These are phyloP conservation scores for Arabis hirsuta DNA, from an alignment of 345 rosid species.

Conservation along the genomic window DNA sequence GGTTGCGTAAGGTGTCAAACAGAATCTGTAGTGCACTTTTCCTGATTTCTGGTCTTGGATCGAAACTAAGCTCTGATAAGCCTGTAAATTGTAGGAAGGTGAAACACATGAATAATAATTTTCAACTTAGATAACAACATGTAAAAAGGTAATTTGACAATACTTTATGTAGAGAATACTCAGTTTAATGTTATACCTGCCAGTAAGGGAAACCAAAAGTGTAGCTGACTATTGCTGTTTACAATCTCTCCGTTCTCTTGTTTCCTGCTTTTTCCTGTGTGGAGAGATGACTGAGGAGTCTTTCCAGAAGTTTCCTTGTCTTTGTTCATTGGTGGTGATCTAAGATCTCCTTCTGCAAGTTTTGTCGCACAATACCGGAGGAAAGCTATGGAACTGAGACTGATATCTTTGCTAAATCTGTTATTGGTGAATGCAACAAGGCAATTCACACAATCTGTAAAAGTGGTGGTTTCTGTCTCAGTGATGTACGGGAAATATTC, in stretches of 20 bases:
- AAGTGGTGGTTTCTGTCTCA: slow-evolving; percentile 97
- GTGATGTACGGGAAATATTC: slow-evolving; percentile 97
- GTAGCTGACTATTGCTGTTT: slow-evolving; percentile 77
- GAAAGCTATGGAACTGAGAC: slow-evolving; percentile 90
- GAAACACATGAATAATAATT: slow-evolving; percentile 27
- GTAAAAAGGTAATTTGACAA: slow-evolving; percentile 8
- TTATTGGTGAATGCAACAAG: slow-evolving; percentile 95
- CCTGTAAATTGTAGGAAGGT: slow-evolving; percentile 56
- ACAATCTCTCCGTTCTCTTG: slow-evolving; percentile 66
- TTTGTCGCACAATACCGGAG: slow-evolving; percentile 95
- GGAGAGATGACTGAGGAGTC: slow-evolving; percentile 58
- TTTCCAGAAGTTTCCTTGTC: slow-evolving; percentile 66
- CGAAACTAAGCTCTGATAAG: slow-evolving; percentile 96
- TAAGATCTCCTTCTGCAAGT: slow-evolving; percentile 94
- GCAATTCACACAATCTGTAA: slow-evolving; percentile 99
- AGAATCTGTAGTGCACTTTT: slow-evolving; percentile 90
- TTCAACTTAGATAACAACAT: slow-evolving; percentile 28
- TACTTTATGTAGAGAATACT: slow-evolving; percentile 26
- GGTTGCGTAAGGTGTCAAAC: slow-evolving; percentile 92
- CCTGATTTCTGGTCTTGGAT: slow-evolving; percentile 97
- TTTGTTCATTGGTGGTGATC: slow-evolving; percentile 63
- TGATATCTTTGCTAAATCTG: slow-evolving; percentile 90
- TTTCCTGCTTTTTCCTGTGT: slow-evolving; percentile 55
- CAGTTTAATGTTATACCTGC: slow-evolving; percentile 63
- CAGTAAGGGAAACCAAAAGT: slow-evolving; percentile 96